A percentile compares a stretch with the other conserved stretches of the same genome.
Conservation (phyloP, 2,329 filamentous ascomycete species). For the Exophiala xenobiotica region DNA sequence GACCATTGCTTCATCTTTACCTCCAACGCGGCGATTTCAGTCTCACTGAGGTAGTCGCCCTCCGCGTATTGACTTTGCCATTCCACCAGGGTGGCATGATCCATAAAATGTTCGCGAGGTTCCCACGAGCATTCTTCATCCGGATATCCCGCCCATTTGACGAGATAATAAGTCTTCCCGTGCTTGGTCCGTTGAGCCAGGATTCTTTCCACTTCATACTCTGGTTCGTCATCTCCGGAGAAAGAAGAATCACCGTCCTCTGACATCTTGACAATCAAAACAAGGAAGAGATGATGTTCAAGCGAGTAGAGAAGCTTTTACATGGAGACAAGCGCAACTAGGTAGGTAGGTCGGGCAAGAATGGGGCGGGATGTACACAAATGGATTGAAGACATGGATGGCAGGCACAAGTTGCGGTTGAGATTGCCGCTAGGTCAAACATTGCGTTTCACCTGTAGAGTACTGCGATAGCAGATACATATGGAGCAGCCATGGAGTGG, state of each 20-base stretch:
- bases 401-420: no score
- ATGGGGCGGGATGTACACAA: no score
- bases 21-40: constrained; percentile 19
- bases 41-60: constrained; percentile 21
- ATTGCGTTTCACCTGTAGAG: no score
- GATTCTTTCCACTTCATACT: constrained; percentile 58
- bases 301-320: no score
- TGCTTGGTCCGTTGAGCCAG: constrained; percentile 46
- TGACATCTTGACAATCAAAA: no score
- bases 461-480: no score
- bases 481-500: no score
- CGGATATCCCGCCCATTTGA: constrained; percentile 64
- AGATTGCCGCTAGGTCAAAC: no score
- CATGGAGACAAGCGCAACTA: no score
- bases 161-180: constrained; percentile 53
- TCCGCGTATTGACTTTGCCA: constrained; percentile 41
- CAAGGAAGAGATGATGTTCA: no score
- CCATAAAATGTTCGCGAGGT: constrained; percentile 43
- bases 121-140: constrained; percentile 59
- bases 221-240: constrained; percentile 22
- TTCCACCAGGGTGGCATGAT: constrained; percentile 39
- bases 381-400: no score
- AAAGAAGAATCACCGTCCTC: background rate
- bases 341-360: no score
- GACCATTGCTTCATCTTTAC: constrained; percentile 21